Percentiles rank a stretch among this genome's conserved stretches.
Conservation (phyloP, 768 basidiomycete genomes). For the Vararia minispora region DNA sequence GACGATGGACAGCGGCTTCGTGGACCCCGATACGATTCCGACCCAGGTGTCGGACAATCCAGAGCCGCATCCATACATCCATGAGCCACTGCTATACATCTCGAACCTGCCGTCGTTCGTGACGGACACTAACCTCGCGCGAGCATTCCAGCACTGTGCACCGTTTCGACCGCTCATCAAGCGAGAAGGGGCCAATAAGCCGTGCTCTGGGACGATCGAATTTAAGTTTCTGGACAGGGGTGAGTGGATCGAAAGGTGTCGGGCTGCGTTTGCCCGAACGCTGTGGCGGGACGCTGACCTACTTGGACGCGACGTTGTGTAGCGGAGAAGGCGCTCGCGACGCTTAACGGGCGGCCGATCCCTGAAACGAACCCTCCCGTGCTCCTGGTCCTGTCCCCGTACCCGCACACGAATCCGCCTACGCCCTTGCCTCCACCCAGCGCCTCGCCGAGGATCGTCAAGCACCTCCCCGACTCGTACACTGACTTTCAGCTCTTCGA, state of each 20-base stretch:
- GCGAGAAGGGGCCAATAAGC: constrained; percentile 42
- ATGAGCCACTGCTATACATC: constrained; percentile 75
- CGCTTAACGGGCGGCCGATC: constrained; percentile 65
- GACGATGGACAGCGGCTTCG: too few species aligned
- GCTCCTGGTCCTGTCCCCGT: constrained; percentile 65
- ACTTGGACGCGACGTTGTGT: constrained; percentile 14
- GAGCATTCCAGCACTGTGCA: constrained; percentile 62
- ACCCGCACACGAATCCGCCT: constrained; percentile 69
- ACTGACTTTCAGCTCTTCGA: constrained; percentile 73
- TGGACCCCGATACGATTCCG: too few species aligned
- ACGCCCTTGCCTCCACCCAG: constrained; percentile 65
- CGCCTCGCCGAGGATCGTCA: constrained; percentile 72
- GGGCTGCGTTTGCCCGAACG: too few species aligned
- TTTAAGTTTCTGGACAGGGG: constrained; percentile 78
- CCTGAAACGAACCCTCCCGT: constrained; percentile 49
- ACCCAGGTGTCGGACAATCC: constrained; percentile 12
- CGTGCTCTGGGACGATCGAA: constrained; percentile 67
- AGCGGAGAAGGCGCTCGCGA: constrained; percentile 88
- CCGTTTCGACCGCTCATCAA: constrained; percentile 73
- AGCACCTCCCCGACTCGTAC: constrained; percentile 64
- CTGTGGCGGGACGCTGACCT: too few species aligned
- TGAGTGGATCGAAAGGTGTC: constrained; percentile 26
- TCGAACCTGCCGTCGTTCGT: constrained; percentile 65
- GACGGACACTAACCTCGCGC: constrained; percentile 65
- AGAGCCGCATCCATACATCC: constrained; percentile 71